Conservation (phyloP, 495 filamentous ascomycete genomes). For the Penicillium desertorum region DNA sequence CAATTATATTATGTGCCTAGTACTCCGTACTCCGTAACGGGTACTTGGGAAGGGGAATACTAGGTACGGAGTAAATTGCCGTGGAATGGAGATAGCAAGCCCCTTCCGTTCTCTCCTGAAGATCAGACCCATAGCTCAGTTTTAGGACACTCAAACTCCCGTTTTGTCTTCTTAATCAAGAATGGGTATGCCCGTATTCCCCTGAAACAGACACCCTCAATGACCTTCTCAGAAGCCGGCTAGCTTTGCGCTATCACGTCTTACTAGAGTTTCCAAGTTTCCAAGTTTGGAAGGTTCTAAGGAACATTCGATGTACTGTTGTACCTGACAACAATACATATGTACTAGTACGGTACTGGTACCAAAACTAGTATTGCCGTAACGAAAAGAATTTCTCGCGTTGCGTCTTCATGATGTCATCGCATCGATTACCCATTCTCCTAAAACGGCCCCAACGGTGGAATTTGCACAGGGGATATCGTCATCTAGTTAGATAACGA, state of each 20-base stretch:
- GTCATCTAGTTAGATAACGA: background rate
- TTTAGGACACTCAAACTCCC: background rate
- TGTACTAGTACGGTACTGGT: background rate
- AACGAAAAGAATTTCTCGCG: background rate
- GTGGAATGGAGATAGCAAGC: slow-evolving; percentile 21
- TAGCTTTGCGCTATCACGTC: background rate
- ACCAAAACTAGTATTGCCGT: slow-evolving; percentile 3
- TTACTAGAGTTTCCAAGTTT: background rate
- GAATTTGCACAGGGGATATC: background rate
- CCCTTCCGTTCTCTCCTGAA: slow-evolving; percentile 29
- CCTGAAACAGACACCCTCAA: background rate
- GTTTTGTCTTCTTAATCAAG: background rate
- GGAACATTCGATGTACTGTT: background rate
- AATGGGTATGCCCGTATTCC: background rate
- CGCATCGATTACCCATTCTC: background rate
- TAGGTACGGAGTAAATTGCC: background rate
- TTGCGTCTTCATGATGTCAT: slow-evolving; percentile 33
- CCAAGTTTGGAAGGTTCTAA: background rate
- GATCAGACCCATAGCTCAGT: slow-evolving; percentile 17
- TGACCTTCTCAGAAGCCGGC: background rate
- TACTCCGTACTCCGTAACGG: background rate
- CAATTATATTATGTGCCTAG: background rate
- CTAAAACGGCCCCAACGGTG: background rate
- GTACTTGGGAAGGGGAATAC: background rate
- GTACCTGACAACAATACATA: background rate